Evolutionary conservation across 1,139 yeast genomes (phyloP), one percentile per base, ranked within the genome.

Genomic region (Zhuliangozyma parablackwelliae): DNA sequence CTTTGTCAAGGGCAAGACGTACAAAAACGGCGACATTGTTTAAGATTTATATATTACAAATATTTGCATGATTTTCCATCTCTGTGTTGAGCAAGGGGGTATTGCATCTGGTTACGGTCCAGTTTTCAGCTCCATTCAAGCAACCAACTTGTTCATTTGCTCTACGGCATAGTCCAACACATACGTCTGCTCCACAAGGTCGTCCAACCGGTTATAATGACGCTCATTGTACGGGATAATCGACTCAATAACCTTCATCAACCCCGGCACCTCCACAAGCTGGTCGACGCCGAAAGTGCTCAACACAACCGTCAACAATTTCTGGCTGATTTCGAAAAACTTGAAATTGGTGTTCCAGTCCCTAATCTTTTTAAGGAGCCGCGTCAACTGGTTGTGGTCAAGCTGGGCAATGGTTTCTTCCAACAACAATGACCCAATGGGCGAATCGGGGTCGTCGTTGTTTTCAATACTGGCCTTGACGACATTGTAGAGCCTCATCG

Each of bases 331-430:
- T 38, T 76, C 80, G 51, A 87, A 86, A 31, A 87, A 81, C 51
- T 81, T 79, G 38, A 88, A 85, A 57, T 89, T 92, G 36, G 94
- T 81, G 59, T 94, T 92, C 99, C 99, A 92, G 54, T 89, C 96
- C 50, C 97, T 77, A 26, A 89, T 71, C 52, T 95, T 80, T 49
- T 75, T 77, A 56, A 92, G 74, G 27, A 92, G 61, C 13, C 65
- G 56, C 29, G 72, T 50, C 31, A 89, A 60, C 50, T 84, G 87
- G 1, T 80, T 84, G 30, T 75, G 65, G 27, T 70, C 75, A 39
- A 92, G 69, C 13, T 61, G 57, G 7, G 71, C 65, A 32, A 92
- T 74, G n/a, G 82, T 77, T 7, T 67, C 59, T 51, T 88, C 96
- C 34, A 92, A 72, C 34, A 74, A 75, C 27, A 55, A 54, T 13